These are phyloP conservation scores for Lipomyces spencermartinsiae DNA, from an alignment of 805 yeast genomes.

Conservation along the genomic window DNA sequence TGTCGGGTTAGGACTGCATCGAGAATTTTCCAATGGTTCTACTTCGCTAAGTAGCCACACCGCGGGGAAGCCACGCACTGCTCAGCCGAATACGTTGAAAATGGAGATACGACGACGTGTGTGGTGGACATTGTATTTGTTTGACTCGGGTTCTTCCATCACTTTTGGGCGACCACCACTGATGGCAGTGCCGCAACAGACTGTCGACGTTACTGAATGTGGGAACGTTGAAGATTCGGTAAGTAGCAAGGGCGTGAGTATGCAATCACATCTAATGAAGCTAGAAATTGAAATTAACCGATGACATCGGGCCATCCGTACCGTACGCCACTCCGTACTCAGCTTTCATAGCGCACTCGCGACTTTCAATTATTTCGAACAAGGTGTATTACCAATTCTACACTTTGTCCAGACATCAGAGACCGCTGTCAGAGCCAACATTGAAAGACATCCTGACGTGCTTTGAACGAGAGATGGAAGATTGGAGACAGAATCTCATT, in stretches of 20 bases:
- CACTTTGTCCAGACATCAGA: neutral
- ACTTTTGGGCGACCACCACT: conserved; percentile 10
- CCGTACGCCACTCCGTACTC: neutral
- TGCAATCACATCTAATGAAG: neutral
- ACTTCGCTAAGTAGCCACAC: conserved; percentile 28
- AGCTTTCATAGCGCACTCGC: neutral
- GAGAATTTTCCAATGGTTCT: neutral
- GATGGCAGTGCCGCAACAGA: conserved; percentile 6
- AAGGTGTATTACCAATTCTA: neutral
- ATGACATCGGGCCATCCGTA: neutral
- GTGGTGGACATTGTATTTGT: conserved; percentile 8
- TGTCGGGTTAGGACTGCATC: conserved; percentile 3
- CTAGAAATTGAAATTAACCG: neutral
- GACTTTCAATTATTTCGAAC: neutral
- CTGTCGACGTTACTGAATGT: neutral
- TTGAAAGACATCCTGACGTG: neutral
- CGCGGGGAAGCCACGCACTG: conserved; percentile 59
- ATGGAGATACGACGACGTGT: conserved; percentile 37
- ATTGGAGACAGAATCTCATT: conserved; percentile 31
- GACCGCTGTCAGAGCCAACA: neutral
- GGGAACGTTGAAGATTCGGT: conserved; percentile 42
- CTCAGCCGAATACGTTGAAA: conserved; percentile 49
- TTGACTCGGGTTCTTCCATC: conserved; percentile 3
- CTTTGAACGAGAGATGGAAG: neutral
- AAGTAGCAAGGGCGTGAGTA: neutral